Base-by-base conservation (phyloP, 805 yeast genomes). In the Yarrowia keelungensis region DNA sequence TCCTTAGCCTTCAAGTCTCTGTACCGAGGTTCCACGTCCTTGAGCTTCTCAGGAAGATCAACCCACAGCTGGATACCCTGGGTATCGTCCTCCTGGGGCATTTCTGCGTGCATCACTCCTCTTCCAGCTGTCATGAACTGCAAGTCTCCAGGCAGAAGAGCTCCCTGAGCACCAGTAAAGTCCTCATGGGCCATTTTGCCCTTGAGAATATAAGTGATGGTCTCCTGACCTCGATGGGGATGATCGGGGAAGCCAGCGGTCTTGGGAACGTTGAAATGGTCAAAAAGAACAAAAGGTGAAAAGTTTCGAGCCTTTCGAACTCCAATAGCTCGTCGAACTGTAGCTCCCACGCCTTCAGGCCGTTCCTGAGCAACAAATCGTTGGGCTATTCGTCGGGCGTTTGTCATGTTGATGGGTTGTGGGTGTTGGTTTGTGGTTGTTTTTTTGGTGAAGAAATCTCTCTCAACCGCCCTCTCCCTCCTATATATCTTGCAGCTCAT, bases 71-170 rank as follows among this genome's bases (percentile, higher is more conserved):
- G 97, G 81, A 91, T 80, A 22, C 59, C 61, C 56, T 77, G 79
- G 46, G 84, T 81, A 22, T 80, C 81, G 32, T 80, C 81, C 46
- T 82, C 80, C 43, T 87, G 87, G 9, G 97, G 97, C 86, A 91
- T 91, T 76, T 92, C 97, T 2, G 92, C 85, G 76, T 91, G 97
- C 68, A 90, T 90, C 45, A 91, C 86, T 64, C 96, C 97, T 73
- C 84, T 85, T 70, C 97, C 97, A 5, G 97, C 97, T 36, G 97
- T 92, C 97, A 92, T 92, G 77, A 92, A 91, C 77, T 92, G 97
- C 72, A 92, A 81, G 76, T 92, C 97, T 69, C 97, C 97, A 8
- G 91, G 86, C 71, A 85, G 82, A 67, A 92, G 79, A 9, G 90
- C 82, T 69, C 97, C 97, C 67, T 84, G 83, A n/a, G 89, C 80